Conservation (phyloP, 352 stramenopile genomes). For the Phytophthora tubulina region DNA sequence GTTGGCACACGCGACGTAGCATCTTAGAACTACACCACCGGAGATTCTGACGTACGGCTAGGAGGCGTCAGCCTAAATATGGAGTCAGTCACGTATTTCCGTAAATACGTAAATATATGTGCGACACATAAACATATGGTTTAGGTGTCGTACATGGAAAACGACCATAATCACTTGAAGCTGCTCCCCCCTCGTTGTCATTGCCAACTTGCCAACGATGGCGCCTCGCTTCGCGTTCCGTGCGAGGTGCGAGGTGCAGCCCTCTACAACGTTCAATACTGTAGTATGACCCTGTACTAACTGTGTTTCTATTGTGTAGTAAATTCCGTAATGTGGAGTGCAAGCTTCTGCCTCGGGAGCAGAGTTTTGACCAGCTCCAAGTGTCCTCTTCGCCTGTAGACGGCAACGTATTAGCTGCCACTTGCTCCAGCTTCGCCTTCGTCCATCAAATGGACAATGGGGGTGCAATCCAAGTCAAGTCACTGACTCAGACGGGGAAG, state of each 20-base stretch:
- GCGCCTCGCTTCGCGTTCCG: slow-evolving; percentile 61
- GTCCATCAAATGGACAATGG: slow-evolving; percentile 71
- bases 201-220: slow-evolving; percentile 32
- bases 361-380: slow-evolving; percentile 77
- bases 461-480: slow-evolving; percentile 71
- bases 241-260: slow-evolving; percentile 38
- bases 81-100: neutral
- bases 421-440: slow-evolving; percentile 63
- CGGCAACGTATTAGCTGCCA: slow-evolving; percentile 56
- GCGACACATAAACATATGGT: neutral
- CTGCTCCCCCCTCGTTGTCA: neutral
- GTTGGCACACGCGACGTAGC: slow-evolving; percentile 34
- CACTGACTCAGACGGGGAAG: slow-evolving; percentile 51
- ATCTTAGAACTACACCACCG: slow-evolving; percentile 29
- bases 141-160: neutral
- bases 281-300: neutral
- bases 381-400: slow-evolving; percentile 55
- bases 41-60: slow-evolving; percentile 21
- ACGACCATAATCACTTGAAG: slow-evolving; percentile 30
- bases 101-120: neutral
- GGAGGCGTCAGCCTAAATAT: neutral
- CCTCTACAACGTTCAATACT: neutral
- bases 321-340: slow-evolving; percentile 88
- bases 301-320: slow-evolving; percentile 37
- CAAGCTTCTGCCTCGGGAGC: slow-evolving; percentile 53